A percentile compares a stretch with the other conserved stretches of the same genome.
Evolutionary conservation across 2,329 filamentous ascomycete genomes (phyloP).

Genomic region (Aspergillus bombycis): DNA sequence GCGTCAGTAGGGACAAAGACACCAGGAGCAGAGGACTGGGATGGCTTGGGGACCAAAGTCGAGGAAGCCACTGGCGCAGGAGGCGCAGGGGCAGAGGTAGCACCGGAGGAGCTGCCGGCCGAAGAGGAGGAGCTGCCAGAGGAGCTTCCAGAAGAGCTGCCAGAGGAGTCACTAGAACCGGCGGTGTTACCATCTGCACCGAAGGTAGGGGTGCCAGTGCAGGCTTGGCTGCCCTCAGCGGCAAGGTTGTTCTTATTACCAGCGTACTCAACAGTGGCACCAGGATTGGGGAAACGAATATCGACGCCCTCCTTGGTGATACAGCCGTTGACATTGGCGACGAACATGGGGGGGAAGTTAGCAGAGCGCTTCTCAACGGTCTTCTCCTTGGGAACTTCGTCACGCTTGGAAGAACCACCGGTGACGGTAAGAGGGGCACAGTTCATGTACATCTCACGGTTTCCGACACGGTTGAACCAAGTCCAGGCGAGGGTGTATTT

Average conservation of each 20-base stretch:
- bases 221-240: slow-evolving; percentile 32
- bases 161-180: slow-evolving; percentile 27
- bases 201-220: slow-evolving; percentile 35
- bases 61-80: neutral
- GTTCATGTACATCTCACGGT: slow-evolving; percentile 98
- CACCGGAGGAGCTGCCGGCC: neutral
- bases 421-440: slow-evolving; percentile 76
- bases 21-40: slow-evolving; percentile 3
- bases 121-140: neutral
- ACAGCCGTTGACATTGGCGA: slow-evolving; percentile 71
- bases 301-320: slow-evolving; percentile 58
- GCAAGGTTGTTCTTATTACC: slow-evolving; percentile 45
- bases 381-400: slow-evolving; percentile 40
- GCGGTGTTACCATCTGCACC: slow-evolving; percentile 33
- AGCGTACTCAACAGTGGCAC: slow-evolving; percentile 58
- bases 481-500: slow-evolving; percentile 86
- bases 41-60: slow-evolving; percentile 4
- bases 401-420: slow-evolving; percentile 41
- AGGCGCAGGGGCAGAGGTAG: slow-evolving; percentile 2
- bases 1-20: neutral
- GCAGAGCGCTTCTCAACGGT: slow-evolving; percentile 57
- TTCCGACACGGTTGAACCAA: slow-evolving; percentile 91
- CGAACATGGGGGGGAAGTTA: slow-evolving; percentile 72
- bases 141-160: neutral
- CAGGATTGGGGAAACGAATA: slow-evolving; percentile 70